A percentile compares a stretch with the other conserved stretches of the same genome.
Evolutionary conservation across 2,329 filamentous ascomycete species (phyloP).

Genomic region (Pseudocercospora musae): DNA sequence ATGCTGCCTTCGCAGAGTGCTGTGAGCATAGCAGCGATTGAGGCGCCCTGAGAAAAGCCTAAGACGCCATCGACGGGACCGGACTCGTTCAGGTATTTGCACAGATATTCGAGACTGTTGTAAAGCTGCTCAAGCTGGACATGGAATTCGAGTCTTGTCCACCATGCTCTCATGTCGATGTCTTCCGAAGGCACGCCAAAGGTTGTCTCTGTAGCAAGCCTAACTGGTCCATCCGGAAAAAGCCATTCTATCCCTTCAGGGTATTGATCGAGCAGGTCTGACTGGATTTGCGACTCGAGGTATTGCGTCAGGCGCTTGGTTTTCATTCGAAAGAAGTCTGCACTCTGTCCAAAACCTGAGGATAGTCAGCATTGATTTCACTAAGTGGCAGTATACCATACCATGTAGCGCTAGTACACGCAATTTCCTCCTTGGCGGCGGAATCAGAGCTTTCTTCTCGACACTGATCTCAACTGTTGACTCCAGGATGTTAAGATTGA

Average conservation of each 20-base stretch:
- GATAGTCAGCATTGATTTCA: neutral
- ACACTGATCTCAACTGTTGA: slow-evolving; percentile 9
- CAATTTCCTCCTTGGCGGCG: slow-evolving; percentile 8
- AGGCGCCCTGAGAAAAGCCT: slow-evolving; percentile 20
- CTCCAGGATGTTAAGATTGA: slow-evolving; percentile 9
- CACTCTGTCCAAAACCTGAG: slow-evolving; percentile 21
- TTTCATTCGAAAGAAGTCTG: slow-evolving; percentile 22
- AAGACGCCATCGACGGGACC: slow-evolving; percentile 20
- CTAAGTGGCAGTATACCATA: neutral
- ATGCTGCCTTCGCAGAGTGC: slow-evolving; percentile 18
- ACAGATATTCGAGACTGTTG: slow-evolving; percentile 16
- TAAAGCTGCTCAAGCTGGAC: slow-evolving; percentile 21
- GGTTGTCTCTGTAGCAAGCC: slow-evolving; percentile 14
- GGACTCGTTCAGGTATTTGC: slow-evolving; percentile 18
- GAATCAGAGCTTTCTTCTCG: slow-evolving; percentile 5
- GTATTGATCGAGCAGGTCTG: slow-evolving; percentile 11
- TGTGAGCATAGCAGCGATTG: slow-evolving; percentile 29
- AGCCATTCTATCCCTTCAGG: slow-evolving; percentile 18
- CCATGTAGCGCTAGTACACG: slow-evolving; percentile 14
- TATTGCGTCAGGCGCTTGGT: slow-evolving; percentile 13
- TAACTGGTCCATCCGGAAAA: slow-evolving; percentile 17
- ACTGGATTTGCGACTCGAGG: slow-evolving; percentile 10
- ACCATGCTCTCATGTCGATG: slow-evolving; percentile 20
- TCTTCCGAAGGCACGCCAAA: slow-evolving; percentile 11
- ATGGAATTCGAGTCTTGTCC: slow-evolving; percentile 17